Evolutionary conservation across 2,329 filamentous ascomycete species (phyloP).

Genomic region (Hirsutella thompsonii): DNA sequence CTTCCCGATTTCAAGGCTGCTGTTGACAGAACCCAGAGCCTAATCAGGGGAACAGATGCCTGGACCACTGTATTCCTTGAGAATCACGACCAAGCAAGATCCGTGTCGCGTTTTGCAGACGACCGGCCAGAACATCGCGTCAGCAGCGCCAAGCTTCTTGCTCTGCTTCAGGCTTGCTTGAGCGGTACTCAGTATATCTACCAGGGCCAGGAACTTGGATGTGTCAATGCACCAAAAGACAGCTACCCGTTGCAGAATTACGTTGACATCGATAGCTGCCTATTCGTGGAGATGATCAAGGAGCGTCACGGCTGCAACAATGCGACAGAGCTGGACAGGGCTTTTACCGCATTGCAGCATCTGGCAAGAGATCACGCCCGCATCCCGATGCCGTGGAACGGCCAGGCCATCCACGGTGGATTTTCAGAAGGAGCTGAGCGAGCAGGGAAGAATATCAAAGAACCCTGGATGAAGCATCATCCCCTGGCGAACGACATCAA

Average conservation of each 20-base stretch:
- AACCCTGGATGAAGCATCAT: constrained; percentile 21
- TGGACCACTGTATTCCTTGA: constrained; percentile 55
- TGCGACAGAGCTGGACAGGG: constrained; percentile 21
- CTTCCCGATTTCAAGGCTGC: constrained; percentile 35
- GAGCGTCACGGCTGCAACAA: constrained; percentile 15
- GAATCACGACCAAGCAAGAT: constrained; percentile 51
- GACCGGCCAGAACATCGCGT: constrained; percentile 33
- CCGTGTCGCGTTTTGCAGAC: constrained; percentile 40
- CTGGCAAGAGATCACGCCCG: constrained; percentile 47
- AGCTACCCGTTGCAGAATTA: constrained; percentile 47
- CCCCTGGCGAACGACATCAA: constrained; percentile 31
- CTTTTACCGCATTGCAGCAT: constrained; percentile 16
- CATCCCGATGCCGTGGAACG: constrained; percentile 55
- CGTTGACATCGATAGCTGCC: constrained; percentile 35
- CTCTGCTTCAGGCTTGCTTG: constrained; percentile 37
- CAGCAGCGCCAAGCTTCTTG: constrained; percentile 44
- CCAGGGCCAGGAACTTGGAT: constrained; percentile 55
- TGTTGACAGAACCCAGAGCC: constrained; percentile 34
- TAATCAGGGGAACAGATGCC: constrained; percentile 38
- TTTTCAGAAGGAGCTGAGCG: constrained; percentile 23
- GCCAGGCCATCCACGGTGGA: constrained; percentile 15
- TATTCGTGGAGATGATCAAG: constrained; percentile 18
- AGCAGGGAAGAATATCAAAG: constrained; percentile 11
- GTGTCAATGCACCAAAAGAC: constrained; percentile 43
- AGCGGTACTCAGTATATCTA: constrained; percentile 53